Conservation (phyloP, 2,329 filamentous ascomycete genomes). For the Alternaria sp. region DNA sequence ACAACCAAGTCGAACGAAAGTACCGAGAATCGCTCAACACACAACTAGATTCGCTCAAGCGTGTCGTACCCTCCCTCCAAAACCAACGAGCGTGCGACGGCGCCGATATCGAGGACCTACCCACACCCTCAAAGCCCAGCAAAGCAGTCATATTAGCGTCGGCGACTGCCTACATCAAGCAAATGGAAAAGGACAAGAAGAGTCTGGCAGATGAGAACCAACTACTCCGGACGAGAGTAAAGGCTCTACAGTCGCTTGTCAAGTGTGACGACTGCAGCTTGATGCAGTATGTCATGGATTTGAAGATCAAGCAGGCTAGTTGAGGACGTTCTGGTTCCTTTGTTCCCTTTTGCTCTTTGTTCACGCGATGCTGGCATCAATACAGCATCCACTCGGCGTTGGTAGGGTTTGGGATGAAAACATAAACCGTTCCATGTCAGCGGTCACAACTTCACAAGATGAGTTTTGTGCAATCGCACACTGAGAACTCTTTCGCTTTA, state of each 20-base stretch:
- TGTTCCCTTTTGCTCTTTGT: background rate
- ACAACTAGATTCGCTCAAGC: slow-evolving; percentile 52
- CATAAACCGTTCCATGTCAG: background rate
- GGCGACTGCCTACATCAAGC: slow-evolving; percentile 56
- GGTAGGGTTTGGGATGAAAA: slow-evolving; percentile 4
- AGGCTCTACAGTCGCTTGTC: slow-evolving; percentile 53
- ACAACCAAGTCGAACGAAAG: slow-evolving; percentile 56
- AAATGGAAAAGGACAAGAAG: slow-evolving; percentile 53
- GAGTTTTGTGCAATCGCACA: background rate
- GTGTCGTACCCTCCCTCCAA: slow-evolving; percentile 50
- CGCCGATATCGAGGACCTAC: slow-evolving; percentile 53
- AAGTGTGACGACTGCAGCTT: slow-evolving; percentile 56
- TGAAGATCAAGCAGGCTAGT: slow-evolving; percentile 45
- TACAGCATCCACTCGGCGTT: slow-evolving; percentile 29
- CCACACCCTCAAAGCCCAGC: slow-evolving; percentile 50
- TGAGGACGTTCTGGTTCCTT: background rate
- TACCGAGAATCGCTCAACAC: slow-evolving; percentile 57
- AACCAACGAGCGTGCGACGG: slow-evolving; percentile 43
- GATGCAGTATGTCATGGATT: slow-evolving; percentile 53
- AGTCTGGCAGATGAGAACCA: slow-evolving; percentile 49
- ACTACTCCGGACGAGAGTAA: slow-evolving; percentile 48
- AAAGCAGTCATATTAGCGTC: slow-evolving; percentile 57
- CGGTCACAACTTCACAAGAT: background rate
- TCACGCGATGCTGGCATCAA: slow-evolving; percentile 20
- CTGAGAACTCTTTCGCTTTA: background rate